These are phyloP conservation scores for Hypoxylon intermedium DNA, from an alignment of 495 filamentous ascomycete genomes.

Conservation along the genomic window DNA sequence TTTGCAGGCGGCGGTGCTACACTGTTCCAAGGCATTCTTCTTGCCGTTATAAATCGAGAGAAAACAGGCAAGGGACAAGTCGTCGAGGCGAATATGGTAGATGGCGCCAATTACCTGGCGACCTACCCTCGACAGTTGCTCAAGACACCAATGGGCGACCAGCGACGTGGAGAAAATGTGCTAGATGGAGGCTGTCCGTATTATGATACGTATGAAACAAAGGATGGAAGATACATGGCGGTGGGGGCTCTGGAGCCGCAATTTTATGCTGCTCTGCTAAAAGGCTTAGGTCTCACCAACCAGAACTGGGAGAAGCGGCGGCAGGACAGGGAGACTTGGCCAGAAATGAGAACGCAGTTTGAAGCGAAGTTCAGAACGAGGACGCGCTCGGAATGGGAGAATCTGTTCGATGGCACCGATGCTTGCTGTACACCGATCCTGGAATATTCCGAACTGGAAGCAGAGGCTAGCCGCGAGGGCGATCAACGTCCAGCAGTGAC, in stretches of 20 bases:
- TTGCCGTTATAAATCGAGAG: constrained; percentile 63
- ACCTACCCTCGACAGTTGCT: constrained; percentile 72
- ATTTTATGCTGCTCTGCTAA: constrained; percentile 75
- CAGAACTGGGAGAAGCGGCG: constrained; percentile 61
- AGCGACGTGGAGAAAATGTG: constrained; percentile 73
- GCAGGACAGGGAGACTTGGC: constrained; percentile 69
- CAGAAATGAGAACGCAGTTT: constrained; percentile 65
- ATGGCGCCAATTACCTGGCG: constrained; percentile 79
- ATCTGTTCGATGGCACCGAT: constrained; percentile 84
- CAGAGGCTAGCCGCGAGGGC: constrained; percentile 60
- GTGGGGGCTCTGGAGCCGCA: constrained; percentile 88
- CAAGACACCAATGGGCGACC: constrained; percentile 65
- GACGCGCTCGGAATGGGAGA: constrained; percentile 83
- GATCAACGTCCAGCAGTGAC: constrained; percentile 80
- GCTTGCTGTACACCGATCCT: constrained; percentile 91
- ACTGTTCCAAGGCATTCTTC: constrained; percentile 73
- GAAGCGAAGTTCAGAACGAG: constrained; percentile 71
- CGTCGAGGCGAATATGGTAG: constrained; percentile 96
- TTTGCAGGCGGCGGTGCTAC: constrained; percentile 90
- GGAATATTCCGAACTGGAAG: constrained; percentile 73
- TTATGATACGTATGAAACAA: constrained; percentile 87
- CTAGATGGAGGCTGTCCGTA: constrained; percentile 86
- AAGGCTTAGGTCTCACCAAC: constrained; percentile 65
- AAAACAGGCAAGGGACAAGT: constrained; percentile 77
- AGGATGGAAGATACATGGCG: constrained; percentile 83